A percentile compares a stretch with the other conserved stretches of the same genome.
Evolutionary conservation across 192 early-diverging fungal species (phyloP).

Genomic region (Funneliformis geosporum): DNA sequence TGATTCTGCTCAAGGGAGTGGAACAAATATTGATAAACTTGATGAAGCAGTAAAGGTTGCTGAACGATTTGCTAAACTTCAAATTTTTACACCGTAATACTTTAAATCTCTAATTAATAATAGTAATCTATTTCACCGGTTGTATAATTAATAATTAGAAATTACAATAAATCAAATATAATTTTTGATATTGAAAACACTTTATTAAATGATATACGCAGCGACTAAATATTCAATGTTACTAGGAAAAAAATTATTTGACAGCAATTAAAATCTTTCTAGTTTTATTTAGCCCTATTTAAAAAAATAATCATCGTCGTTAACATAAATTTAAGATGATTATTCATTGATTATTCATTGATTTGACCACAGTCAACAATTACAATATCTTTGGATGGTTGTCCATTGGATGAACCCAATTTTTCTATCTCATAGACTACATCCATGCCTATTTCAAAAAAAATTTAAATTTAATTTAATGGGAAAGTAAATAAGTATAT

Average conservation of each 20-base stretch:
- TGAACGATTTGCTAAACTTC: constrained; percentile 70
- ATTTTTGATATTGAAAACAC: no score
- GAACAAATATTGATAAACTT: constrained; percentile 61
- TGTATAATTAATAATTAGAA: no score
- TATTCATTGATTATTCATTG: no score
- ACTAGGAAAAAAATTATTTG: no score
- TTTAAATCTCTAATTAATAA: not conserved
- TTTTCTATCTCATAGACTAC: not conserved
- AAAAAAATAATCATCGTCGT: no score
- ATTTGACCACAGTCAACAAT: not conserved
- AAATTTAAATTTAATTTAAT: not conserved
- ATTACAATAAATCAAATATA: no score
- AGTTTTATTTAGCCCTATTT: no score
- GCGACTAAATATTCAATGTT: no score
- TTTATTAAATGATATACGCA: no score
- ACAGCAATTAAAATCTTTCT: no score
- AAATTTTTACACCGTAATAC: constrained; percentile 37
- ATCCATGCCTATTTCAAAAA: not conserved
- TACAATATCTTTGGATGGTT: not conserved
- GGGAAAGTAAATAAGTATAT: not conserved
- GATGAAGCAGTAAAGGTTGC: constrained; percentile 79
- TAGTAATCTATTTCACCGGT: not conserved
- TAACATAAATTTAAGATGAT: no score
- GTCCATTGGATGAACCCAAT: not conserved
- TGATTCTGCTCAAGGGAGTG: constrained; percentile 90